Percentiles rank a stretch among this genome's conserved stretches.
These are phyloP conservation scores for Chaetomium globosum DNA, from an alignment of 2,329 filamentous ascomycete genomes.

Conservation along the genomic window DNA sequence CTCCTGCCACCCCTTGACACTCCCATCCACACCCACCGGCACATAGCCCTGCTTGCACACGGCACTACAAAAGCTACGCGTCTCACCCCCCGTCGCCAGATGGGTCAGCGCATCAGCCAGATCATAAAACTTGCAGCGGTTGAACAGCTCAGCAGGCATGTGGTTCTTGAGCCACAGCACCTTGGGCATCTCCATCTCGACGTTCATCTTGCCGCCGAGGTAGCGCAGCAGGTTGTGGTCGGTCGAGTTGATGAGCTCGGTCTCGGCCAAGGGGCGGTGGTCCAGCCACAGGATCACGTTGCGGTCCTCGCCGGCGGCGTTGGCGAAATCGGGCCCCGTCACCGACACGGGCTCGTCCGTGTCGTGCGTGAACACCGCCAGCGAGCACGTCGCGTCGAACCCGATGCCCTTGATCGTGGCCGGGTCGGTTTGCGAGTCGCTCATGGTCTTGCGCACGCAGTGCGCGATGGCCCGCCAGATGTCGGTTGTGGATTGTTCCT, in stretches of 20 bases:
- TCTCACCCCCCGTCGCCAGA: slow-evolving; percentile 88
- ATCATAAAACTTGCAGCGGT: slow-evolving; percentile 95
- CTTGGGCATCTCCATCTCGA: slow-evolving; percentile 99
- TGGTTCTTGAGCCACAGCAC: slow-evolving; percentile 98
- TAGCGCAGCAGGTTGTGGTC: slow-evolving; percentile 91
- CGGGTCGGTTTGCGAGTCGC: slow-evolving; percentile 77
- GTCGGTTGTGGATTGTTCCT: slow-evolving; percentile 96
- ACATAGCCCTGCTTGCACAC: slow-evolving; percentile 98
- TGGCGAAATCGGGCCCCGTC: slow-evolving; percentile 82
- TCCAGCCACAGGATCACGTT: slow-evolving; percentile 98
- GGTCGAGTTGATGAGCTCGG: slow-evolving; percentile 89
- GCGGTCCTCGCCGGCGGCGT: slow-evolving; percentile 72
- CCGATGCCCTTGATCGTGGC: slow-evolving; percentile 83
- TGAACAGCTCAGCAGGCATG: slow-evolving; percentile 90
- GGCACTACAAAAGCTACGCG: slow-evolving; percentile 89
- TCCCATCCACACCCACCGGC: slow-evolving; percentile 94
- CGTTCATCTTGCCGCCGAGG: slow-evolving; percentile 96
- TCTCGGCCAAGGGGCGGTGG: slow-evolving; percentile 88
- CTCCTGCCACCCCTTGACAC: slow-evolving; percentile 96
- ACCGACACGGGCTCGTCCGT: slow-evolving; percentile 91
- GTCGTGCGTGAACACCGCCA: slow-evolving; percentile 85
- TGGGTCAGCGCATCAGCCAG: slow-evolving; percentile 91
- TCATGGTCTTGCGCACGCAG: slow-evolving; percentile 80
- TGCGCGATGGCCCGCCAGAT: slow-evolving; percentile 96
- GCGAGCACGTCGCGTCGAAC: slow-evolving; percentile 98